Conservation (phyloP, 2,329 filamentous ascomycete species). For the Epichloe festucae region DNA sequence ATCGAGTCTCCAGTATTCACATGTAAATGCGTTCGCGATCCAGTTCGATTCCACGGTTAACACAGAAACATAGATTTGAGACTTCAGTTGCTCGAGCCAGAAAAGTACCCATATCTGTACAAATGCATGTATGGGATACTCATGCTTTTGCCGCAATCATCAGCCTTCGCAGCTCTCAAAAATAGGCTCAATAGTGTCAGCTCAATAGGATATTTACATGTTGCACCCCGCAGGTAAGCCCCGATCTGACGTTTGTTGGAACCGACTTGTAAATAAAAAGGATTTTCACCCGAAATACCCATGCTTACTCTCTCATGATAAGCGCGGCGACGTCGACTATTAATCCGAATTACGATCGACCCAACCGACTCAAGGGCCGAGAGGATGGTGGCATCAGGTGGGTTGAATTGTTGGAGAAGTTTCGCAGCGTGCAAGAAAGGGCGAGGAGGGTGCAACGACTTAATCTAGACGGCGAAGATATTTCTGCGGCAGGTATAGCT, state of each 20-base stretch:
- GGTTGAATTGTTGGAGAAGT: slow-evolving; percentile 89
- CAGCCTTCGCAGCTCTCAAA: slow-evolving; percentile 90
- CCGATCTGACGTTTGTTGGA: neutral
- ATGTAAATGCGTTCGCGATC: slow-evolving; percentile 41
- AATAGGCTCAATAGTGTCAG: slow-evolving; percentile 95
- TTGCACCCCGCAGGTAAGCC: slow-evolving; percentile 63
- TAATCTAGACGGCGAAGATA: slow-evolving; percentile 37
- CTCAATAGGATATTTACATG: slow-evolving; percentile 89
- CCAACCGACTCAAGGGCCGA: slow-evolving; percentile 66
- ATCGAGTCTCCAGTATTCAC: slow-evolving; percentile 97
- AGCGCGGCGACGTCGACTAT: slow-evolving; percentile 35
- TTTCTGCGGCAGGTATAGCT: slow-evolving; percentile 29
- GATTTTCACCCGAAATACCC: neutral
- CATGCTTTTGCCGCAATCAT: slow-evolving; percentile 97
- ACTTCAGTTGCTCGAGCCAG: slow-evolving; percentile 86
- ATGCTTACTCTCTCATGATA: slow-evolving; percentile 6
- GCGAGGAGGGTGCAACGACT: slow-evolving; percentile 58
- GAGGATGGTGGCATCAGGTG: slow-evolving; percentile 81
- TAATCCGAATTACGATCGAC: slow-evolving; percentile 51
- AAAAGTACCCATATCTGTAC: slow-evolving; percentile 88
- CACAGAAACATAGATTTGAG: slow-evolving; percentile 55
- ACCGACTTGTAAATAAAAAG: neutral
- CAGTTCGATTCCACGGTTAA: neutral
- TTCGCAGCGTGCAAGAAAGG: slow-evolving; percentile 78
- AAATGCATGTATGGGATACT: slow-evolving; percentile 94